phyloP scores from a whole-genome alignment of 306 rosid genomes.

The Casuarina equisetifolia region DNA sequence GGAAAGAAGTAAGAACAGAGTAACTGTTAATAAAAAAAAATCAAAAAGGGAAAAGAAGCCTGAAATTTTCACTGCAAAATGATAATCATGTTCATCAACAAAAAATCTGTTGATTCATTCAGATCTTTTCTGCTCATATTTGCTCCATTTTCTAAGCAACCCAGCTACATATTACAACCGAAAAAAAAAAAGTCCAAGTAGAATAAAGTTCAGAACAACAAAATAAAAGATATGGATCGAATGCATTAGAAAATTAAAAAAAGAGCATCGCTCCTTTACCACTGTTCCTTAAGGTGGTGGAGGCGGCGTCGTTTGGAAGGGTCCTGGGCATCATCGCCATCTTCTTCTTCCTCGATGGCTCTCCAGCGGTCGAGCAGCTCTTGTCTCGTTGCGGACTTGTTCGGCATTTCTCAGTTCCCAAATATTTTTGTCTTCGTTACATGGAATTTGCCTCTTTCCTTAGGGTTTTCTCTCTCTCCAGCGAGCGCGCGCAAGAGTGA shows the following conservation, averaged over 20 bases:
- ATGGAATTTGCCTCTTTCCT: background rate
- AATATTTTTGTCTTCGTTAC: background rate
- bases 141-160: background rate
- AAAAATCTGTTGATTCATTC: no score
- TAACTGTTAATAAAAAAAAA: background rate
- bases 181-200: background rate
- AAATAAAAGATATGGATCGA: no score
- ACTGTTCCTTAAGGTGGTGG: constrained; percentile 46
- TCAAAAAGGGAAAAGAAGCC: background rate
- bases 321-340: constrained; percentile 33
- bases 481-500: background rate
- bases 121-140: background rate
- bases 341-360: constrained; percentile 46
- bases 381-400: constrained; percentile 23
- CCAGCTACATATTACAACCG: background rate
- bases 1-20: no score
- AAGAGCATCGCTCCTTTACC: constrained; percentile 16
- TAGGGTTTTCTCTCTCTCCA: background rate
- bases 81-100: no score
- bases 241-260: no score
- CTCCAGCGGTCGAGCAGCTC: constrained; percentile 50
- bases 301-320: constrained; percentile 32
- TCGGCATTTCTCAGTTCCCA: constrained; percentile 21
- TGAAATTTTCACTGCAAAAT: background rate
- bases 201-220: no score